These are phyloP conservation scores for Tillandsia leiboldiana DNA, from an alignment of 176 grass and related monocot genomes.

Conservation along the genomic window DNA sequence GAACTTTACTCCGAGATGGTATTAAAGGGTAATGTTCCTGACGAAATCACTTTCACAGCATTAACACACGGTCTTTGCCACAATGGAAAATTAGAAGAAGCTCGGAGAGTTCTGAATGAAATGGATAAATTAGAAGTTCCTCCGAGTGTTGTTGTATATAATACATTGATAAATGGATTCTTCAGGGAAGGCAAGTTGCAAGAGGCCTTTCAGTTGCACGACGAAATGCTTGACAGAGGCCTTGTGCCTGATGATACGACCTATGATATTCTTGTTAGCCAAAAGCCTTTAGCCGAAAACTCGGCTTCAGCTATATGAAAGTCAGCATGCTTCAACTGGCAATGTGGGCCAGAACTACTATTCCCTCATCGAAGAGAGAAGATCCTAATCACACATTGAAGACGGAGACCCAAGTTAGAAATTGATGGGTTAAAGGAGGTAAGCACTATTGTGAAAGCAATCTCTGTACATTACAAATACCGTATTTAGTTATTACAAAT, in stretches of 20 bases:
- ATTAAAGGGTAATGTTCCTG: constrained; percentile 28
- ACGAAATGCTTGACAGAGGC: constrained; percentile 26
- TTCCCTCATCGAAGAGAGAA: no score
- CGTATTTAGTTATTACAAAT: no score
- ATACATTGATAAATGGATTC: constrained; percentile 42
- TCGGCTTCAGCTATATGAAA: no score
- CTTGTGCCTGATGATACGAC: constrained; percentile 40
- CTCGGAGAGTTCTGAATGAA: constrained; percentile 22
- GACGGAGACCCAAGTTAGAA: no score
- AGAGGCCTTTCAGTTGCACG: constrained; percentile 28
- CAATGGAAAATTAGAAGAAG: constrained; percentile 22
- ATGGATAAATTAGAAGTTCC: constrained; percentile 36
- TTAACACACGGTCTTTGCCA: constrained; percentile 40
- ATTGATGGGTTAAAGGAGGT: no score
- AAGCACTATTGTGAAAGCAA: no score
- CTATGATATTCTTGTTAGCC: constrained; percentile 39
- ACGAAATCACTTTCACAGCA: constrained; percentile 33
- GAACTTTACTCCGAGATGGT: constrained; percentile 31
- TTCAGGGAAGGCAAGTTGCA: constrained; percentile 31
- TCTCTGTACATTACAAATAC: no score
- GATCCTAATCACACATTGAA: no score
- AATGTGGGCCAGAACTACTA: no score
- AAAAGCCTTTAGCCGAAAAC: no score
- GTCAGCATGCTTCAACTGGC: no score
- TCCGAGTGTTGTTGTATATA: constrained; percentile 38